A percentile compares a stretch with the other conserved stretches of the same genome.
Evolutionary conservation across 148 eudicot species (phyloP).

Genomic region (Chenopodium album): DNA sequence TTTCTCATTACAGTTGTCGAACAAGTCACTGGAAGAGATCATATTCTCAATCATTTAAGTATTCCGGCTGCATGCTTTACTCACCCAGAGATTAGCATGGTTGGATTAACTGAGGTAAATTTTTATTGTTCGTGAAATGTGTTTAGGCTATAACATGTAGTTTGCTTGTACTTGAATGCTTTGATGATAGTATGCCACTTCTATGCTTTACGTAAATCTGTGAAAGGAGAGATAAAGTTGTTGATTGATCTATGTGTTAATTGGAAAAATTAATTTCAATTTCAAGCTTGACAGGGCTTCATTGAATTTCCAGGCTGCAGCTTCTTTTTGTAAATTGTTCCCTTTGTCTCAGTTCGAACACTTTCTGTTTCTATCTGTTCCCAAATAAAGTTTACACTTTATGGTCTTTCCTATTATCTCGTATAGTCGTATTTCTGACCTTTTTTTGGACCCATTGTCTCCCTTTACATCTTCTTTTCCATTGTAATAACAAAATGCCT

Average conservation of each 20-base stretch:
- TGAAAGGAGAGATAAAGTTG: background rate
- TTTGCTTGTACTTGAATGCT: too few species aligned
- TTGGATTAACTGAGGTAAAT: conserved; percentile 95
- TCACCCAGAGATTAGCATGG: conserved; percentile 99
- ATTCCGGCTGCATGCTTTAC: conserved; percentile 99
- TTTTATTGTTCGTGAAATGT: background rate
- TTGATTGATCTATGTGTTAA: background rate
- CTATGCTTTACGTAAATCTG: too few species aligned
- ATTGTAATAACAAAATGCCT: too few species aligned
- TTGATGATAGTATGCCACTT: background rate
- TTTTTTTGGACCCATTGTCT: too few species aligned
- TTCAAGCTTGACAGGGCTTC: background rate
- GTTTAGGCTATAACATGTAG: background rate
- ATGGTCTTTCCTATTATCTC: too few species aligned
- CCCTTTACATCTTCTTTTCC: too few species aligned
- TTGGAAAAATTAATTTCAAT: background rate
- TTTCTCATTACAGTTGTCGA: conserved; percentile 68
- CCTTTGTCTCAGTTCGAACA: too few species aligned
- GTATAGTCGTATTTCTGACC: too few species aligned
- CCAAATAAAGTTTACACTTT: too few species aligned
- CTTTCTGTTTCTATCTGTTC: too few species aligned
- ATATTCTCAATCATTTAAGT: conserved; percentile 87
- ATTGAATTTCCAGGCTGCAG: background rate
- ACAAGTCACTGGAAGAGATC: conserved; percentile 90
- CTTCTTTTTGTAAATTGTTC: background rate